phyloP scores from a whole-genome alignment of 192 early-diverging fungal species.

The Nowakowskiella sp. region DNA sequence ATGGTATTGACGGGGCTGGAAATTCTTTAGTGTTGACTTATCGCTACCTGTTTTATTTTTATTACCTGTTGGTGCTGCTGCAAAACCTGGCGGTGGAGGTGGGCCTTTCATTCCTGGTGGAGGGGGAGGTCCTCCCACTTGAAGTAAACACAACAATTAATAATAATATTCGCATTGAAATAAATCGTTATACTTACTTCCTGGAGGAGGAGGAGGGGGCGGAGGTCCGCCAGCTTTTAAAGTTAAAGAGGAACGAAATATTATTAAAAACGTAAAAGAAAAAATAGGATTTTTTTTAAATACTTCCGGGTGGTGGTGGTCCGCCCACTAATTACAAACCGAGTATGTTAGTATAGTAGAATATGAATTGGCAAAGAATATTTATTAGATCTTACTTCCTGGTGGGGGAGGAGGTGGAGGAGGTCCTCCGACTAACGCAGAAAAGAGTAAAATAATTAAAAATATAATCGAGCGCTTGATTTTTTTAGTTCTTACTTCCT shows the following conservation, averaged over 20 bases:
- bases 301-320: constrained; percentile 2
- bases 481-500: background rate
- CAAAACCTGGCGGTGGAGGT: background rate
- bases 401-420: constrained; percentile 1
- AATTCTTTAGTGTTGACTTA: no score
- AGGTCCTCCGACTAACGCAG: background rate
- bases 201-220: constrained; percentile 2
- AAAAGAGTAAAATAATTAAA: background rate
- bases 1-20: constrained; percentile 3
- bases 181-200: background rate
- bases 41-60: background rate
- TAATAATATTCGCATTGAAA: no score
- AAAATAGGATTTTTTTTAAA: background rate
- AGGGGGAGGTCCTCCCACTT: constrained; percentile 13
- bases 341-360: background rate
- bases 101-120: constrained; percentile 5
- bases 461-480: background rate
- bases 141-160: background rate
- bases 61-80: background rate
- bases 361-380: background rate
- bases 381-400: background rate
- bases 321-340: background rate
- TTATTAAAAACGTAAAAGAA: background rate
- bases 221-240: constrained; percentile 1
- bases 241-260: background rate